Conservation (phyloP, 495 filamentous ascomycete species). For the Cercophora sp. region DNA sequence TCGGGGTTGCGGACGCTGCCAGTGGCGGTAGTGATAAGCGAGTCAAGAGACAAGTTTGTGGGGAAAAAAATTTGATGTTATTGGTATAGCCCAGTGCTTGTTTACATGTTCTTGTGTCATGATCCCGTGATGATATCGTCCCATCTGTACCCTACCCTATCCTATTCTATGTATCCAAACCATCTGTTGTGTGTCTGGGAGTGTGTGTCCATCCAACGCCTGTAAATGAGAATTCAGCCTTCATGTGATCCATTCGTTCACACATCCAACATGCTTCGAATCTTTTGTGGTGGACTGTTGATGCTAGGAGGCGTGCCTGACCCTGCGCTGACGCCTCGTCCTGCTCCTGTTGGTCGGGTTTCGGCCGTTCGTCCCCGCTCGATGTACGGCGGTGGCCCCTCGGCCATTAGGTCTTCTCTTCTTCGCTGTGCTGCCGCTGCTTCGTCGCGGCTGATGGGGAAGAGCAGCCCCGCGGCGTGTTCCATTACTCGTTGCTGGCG, state of each 20-base stretch:
- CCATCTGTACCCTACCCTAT: too few relatives aligned
- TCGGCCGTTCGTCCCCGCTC: slow-evolving; percentile 24
- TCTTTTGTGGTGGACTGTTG: slow-evolving; percentile 40
- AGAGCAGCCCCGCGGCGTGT: slow-evolving; percentile 31
- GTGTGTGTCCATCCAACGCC: not conserved
- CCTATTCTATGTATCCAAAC: not conserved
- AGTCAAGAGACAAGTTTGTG: too few relatives aligned
- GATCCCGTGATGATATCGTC: too few relatives aligned
- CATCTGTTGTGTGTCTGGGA: not conserved
- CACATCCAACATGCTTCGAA: slow-evolving; percentile 58
- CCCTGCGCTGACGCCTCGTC: slow-evolving; percentile 31
- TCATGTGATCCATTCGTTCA: slow-evolving; percentile 20
- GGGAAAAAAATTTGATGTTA: too few relatives aligned
- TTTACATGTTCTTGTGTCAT: too few relatives aligned
- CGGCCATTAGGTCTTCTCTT: slow-evolving; percentile 26
- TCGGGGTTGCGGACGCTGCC: too few relatives aligned
- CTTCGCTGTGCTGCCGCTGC: slow-evolving; percentile 14
- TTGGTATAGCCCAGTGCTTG: too few relatives aligned
- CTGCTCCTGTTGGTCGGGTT: slow-evolving; percentile 10
- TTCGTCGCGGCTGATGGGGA: slow-evolving; percentile 24
- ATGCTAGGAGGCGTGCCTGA: slow-evolving; percentile 27
- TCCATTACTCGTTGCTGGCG: slow-evolving; percentile 35
- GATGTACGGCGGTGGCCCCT: slow-evolving; percentile 31
- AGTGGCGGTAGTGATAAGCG: too few relatives aligned
- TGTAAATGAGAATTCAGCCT: not conserved